Base-by-base conservation (phyloP, 2,329 filamentous ascomycete species). In the Paraphoma sp. region DNA sequence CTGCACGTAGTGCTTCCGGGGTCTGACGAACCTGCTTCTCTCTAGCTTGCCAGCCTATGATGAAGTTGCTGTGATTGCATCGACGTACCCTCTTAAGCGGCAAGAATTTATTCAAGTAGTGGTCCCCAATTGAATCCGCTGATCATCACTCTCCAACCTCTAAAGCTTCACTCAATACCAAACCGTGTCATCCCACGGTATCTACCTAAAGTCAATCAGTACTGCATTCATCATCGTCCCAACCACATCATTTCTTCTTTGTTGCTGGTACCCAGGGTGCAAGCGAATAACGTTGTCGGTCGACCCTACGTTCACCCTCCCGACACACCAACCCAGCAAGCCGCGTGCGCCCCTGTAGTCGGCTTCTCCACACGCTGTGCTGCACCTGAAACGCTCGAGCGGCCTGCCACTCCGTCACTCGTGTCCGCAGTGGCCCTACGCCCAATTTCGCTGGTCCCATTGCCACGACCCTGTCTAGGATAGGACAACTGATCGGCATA, bases 11-110 rank as follows among this genome's bases (percentile, higher is more conserved):
- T 55, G 64, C 59, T 63, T 60, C 67, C 63, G 64, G 69, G 71
- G 68, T 61, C 54, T 57, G 56, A 68, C 70, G 67, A 72, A 53
- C 67, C 62, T 70, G 67, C 67, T 63, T 64, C 64, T 68, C 61
- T 62, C 69, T 46, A 59, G 62, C 72, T 74, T 75, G 71, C 70
- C 71, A 73, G 72, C 72, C 73, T 72, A 74, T 76, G 71, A 75
- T 76, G 73, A 65, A 67, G 61, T 64, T 70, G 63, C 63, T 68
- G 68, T 71, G 69, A 66, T 63, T 57, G 70, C 63, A 68, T 67
- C 66, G 65, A 71, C 70, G 70, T 71, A 70, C 63, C 56, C 53
- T 59, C 51, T 30, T 59, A 64, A 68, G 60, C 59, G 60, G 56
- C 59, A 48, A 64, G 65, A 74, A 69, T 73, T 75, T 75, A 75